Evolutionary conservation across 2,329 filamentous ascomycete genomes (phyloP).

Genomic region (Fusarium xylarioides): DNA sequence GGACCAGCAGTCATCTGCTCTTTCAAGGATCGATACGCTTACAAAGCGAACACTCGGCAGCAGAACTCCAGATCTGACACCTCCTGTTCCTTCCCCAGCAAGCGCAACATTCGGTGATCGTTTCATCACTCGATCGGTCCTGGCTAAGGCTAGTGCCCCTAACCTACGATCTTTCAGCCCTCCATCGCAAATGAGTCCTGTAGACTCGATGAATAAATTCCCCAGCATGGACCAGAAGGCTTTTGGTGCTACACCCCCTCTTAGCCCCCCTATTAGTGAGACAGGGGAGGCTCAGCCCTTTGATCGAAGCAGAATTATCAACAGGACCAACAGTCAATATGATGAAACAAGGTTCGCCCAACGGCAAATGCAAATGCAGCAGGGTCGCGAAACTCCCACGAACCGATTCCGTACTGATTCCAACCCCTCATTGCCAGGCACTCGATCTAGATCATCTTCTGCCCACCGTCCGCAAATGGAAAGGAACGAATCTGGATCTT

Average conservation of each 20-base stretch:
- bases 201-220: slow-evolving; percentile 51
- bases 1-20: slow-evolving; percentile 79
- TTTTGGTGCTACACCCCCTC: slow-evolving; percentile 50
- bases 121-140: slow-evolving; percentile 56
- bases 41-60: slow-evolving; percentile 65
- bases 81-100: slow-evolving; percentile 58
- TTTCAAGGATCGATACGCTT: slow-evolving; percentile 83
- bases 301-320: slow-evolving; percentile 82
- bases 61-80: slow-evolving; percentile 60
- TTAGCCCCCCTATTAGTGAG: slow-evolving; percentile 73
- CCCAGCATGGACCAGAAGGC: slow-evolving; percentile 47
- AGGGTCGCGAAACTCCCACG: slow-evolving; percentile 72
- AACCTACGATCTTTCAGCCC: slow-evolving; percentile 71
- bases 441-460: slow-evolving; percentile 59
- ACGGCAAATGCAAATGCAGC: slow-evolving; percentile 81
- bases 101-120: slow-evolving; percentile 56
- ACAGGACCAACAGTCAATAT: slow-evolving; percentile 73
- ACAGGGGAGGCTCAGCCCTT: slow-evolving; percentile 72
- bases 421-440: slow-evolving; percentile 51
- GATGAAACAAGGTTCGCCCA: slow-evolving; percentile 88
- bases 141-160: slow-evolving; percentile 70
- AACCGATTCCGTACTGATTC: slow-evolving; percentile 57
- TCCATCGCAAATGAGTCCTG: slow-evolving; percentile 50
- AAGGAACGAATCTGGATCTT: slow-evolving; percentile 42
- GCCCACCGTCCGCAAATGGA: slow-evolving; percentile 50